These are phyloP conservation scores for Aspergillus sp. DNA, from an alignment of 2,329 filamentous ascomycete genomes.

Conservation along the genomic window DNA sequence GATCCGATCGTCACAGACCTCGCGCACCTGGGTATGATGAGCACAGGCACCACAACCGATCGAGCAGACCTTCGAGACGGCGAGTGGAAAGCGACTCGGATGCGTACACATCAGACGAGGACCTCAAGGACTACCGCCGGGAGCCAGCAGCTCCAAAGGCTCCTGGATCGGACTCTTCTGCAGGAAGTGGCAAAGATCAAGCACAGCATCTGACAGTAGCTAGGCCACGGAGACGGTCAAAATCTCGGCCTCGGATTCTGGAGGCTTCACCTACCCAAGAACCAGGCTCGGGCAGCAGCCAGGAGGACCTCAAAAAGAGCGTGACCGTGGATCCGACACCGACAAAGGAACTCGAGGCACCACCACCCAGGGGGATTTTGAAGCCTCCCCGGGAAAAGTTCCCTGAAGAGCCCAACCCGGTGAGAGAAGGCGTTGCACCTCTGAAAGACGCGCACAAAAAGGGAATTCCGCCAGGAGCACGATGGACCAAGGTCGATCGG, in stretches of 20 bases:
- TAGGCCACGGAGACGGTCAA: slow-evolving; percentile 10
- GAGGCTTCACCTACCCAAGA: too few species aligned
- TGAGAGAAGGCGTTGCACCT: slow-evolving; percentile 88
- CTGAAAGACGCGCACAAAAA: slow-evolving; percentile 75
- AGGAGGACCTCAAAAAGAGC: slow-evolving; percentile 19
- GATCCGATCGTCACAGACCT: slow-evolving; percentile 19
- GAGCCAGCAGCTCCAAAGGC: slow-evolving; percentile 17
- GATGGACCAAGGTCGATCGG: slow-evolving; percentile 91
- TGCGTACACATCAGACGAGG: slow-evolving; percentile 27
- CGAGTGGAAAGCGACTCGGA: slow-evolving; percentile 22
- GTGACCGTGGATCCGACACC: slow-evolving; percentile 20
- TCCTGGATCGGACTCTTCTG: slow-evolving; percentile 22
- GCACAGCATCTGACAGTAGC: slow-evolving; percentile 14
- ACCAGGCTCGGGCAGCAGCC: slow-evolving; percentile 12
- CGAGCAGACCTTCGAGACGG: slow-evolving; percentile 18
- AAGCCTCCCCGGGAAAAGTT: slow-evolving; percentile 78
- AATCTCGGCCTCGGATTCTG: too few species aligned
- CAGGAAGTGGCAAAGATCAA: slow-evolving; percentile 13
- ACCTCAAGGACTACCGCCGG: slow-evolving; percentile 24
- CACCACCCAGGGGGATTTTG: slow-evolving; percentile 72
- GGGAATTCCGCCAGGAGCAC: slow-evolving; percentile 70
- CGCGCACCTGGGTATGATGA: slow-evolving; percentile 15
- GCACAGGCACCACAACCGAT: slow-evolving; percentile 16
- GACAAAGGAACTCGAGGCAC: slow-evolving; percentile 54
- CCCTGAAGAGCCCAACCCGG: slow-evolving; percentile 76